Percentiles rank a stretch among this genome's conserved stretches.
Conservation (phyloP, 2,329 filamentous ascomycete species). For the Hymenoscyphus fructigenus region DNA sequence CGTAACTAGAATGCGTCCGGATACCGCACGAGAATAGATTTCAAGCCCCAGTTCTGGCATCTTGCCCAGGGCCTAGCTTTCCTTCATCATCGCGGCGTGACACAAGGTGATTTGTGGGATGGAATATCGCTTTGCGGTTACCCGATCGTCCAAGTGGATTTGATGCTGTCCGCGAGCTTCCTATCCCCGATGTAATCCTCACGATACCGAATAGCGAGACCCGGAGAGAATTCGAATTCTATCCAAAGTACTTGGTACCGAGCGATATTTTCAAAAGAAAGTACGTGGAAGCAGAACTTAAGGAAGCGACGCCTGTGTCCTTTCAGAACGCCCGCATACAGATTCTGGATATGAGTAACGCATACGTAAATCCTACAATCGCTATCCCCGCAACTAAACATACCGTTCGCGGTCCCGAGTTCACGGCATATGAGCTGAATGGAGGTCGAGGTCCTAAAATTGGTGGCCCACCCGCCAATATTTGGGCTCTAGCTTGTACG, state of each 20-base stretch:
- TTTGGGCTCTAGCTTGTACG: neutral
- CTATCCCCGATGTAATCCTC: neutral
- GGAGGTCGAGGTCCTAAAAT: neutral
- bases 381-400: neutral
- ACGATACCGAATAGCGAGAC: neutral
- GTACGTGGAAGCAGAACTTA: neutral
- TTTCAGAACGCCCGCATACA: neutral
- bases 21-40: neutral
- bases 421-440: neutral
- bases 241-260: neutral
- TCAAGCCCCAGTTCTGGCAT: neutral
- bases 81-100: neutral
- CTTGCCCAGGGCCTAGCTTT: neutral
- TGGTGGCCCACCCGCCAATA: neutral
- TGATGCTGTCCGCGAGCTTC: neutral
- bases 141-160: neutral
- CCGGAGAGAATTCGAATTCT: neutral
- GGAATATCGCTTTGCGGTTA: neutral
- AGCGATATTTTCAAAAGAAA: neutral
- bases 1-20: neutral
- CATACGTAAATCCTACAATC: neutral
- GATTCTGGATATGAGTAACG: neutral
- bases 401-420: neutral
- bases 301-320: neutral
- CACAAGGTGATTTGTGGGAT: neutral